Base-by-base conservation (phyloP, 1,284 basidiomycete genomes). In the Mycena sp. region DNA sequence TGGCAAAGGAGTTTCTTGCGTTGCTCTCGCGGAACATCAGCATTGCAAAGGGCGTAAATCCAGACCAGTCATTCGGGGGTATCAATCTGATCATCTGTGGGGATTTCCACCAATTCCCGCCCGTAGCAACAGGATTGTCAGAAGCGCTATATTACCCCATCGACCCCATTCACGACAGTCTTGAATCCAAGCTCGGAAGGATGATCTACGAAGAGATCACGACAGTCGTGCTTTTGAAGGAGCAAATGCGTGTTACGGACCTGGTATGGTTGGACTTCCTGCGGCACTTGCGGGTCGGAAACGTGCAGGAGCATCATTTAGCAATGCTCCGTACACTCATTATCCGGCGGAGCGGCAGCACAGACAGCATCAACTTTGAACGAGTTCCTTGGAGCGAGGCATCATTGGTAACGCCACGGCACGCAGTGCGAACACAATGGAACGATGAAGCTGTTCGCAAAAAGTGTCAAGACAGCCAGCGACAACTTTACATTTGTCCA, bases 391-490 rank as follows among this genome's bases (percentile, higher is more conserved):
- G 35, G 35, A 10, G 11, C 17, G 35, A 37, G 35, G 35, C 35
- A 17, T 37, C 17, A 37, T 17, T 37, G 35, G 35, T 37, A 17
- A 37, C 35, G 10, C 35, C 35, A 17, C 10, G 35, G 17, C 23
- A n/a, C n/a, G n/a, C n/a, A n/a, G n/a, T n/a, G n/a, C n/a, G n/a
- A n/a, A n/a, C n/a, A n/a, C n/a, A n/a, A 28, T 66, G 64, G 64
- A 66, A 66, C 41, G 43, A 59, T 26, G 46, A 23, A 6, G 60
- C 61, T 2, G 7, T 58, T 7, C 64, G 29, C 28, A 53, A 58
- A 28, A 21, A 45, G 23, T 62, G 61, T 17, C 10, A 43, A 50
- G 2, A 35, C 40, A 40, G 6, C 61, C 12, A 38, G 10, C 16
- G 32, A 2, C 17, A 41, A 14, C 12, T 23, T 10, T 45, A 11